Conservation (phyloP, 1,139 yeast species). For the Scheffersomyces insectosa region DNA sequence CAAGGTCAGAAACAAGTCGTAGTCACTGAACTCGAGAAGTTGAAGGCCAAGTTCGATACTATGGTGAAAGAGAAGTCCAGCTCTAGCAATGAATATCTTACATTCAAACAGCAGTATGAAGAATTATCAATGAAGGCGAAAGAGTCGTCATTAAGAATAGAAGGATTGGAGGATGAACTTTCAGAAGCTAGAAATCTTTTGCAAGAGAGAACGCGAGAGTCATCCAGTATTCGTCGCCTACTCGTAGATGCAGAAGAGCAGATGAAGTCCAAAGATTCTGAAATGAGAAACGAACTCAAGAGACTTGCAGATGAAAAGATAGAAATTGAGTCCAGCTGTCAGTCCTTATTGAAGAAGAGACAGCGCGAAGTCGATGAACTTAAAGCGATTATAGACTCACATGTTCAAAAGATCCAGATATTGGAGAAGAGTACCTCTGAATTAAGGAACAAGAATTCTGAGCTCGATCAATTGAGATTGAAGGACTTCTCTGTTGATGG, state of each 20-base stretch:
- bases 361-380: slow-evolving; percentile 52
- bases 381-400: slow-evolving; percentile 29
- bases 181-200: slow-evolving; percentile 69
- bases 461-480: slow-evolving; percentile 13
- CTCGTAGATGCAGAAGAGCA: slow-evolving; percentile 68
- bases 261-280: slow-evolving; percentile 45
- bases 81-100: slow-evolving; percentile 57
- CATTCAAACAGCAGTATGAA: slow-evolving; percentile 71
- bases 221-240: slow-evolving; percentile 68
- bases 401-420: slow-evolving; percentile 28
- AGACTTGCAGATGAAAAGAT: slow-evolving; percentile 57
- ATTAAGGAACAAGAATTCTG: slow-evolving; percentile 17
- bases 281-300: slow-evolving; percentile 28
- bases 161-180: slow-evolving; percentile 77
- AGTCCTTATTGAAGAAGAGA: slow-evolving; percentile 49
- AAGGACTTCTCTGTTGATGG: slow-evolving; percentile 17
- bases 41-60: slow-evolving; percentile 52
- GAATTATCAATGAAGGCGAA: slow-evolving; percentile 69
- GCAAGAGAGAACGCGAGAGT: slow-evolving; percentile 80
- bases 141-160: slow-evolving; percentile 62
- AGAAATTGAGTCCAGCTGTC: slow-evolving; percentile 55
- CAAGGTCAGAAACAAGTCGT: slow-evolving; percentile 55
- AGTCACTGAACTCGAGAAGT: slow-evolving; percentile 49
- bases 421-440: slow-evolving; percentile 45
- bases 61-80: slow-evolving; percentile 45